Base-by-base conservation (phyloP, 176 grass and related monocot genomes). In the Thinopyrum elongatum region DNA sequence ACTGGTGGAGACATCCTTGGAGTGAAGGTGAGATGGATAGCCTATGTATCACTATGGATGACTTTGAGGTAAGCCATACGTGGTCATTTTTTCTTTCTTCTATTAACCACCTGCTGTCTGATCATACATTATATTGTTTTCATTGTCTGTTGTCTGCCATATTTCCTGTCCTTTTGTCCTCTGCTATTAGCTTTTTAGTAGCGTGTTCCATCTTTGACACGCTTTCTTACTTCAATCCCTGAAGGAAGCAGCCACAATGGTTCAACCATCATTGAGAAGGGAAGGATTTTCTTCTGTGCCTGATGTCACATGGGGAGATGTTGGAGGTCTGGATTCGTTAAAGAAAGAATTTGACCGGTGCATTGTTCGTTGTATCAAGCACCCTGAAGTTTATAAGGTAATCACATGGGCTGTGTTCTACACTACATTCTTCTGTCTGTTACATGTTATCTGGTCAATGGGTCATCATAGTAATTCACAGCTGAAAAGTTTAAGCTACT, bases 251-350 rank as follows among this genome's bases (percentile, higher is more conserved):
- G 70, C 84, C 67, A 98, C 94, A 92, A 82, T 95, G 88, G 92
- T 98, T 86, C 94, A 95, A 82, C 97, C 96, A 51, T 98, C 94
- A 53, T 86, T 95, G 88, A 98, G 93, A 92, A 94, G 97, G 85
- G 97, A 98, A 94, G 97, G 97, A 77, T 98, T 98, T 92, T 98
- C 97, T 39, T 92, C 97, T 76, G 91, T 95, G 73, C 97, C 97
- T 82, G 94, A 95, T 59, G 88, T 98, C 62, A 95, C 90, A 82
- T 98, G 97, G 97, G 82, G 87, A 28, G 97, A 98, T 85, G 94
- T 98, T 86, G 97, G 97, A n/a, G 97, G 97, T 25, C 92, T 98
- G 63, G 91, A 86, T 76, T 94, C 83, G 61, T 80, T 98, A 72
- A 90, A 92, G 82, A 91, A 90, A 85, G 81, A 92, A 59, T 98